Percentiles rank a stretch among this genome's conserved stretches.
Evolutionary conservation across 352 stramenopile genomes (phyloP).

Genomic region (Phytophthora melonis): DNA sequence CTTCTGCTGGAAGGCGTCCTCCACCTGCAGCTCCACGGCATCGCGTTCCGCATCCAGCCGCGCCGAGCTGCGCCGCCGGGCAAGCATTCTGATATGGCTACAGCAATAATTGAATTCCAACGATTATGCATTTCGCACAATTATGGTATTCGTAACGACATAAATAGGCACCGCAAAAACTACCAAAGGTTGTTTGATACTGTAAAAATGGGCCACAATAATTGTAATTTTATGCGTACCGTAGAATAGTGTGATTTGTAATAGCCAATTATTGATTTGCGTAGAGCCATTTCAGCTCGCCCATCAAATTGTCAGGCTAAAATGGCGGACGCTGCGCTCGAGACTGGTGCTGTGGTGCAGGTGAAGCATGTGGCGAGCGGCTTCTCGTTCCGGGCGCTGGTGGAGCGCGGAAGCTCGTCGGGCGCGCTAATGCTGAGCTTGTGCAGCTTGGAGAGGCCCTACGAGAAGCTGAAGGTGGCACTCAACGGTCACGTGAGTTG

Average conservation of each 20-base stretch:
- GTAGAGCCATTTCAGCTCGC: conserved; percentile 16
- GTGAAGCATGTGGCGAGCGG: conserved; percentile 52
- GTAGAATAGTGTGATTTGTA: no score
- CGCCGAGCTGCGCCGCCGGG: conserved; percentile 44
- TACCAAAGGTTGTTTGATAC: no score
- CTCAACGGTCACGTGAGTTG: conserved; percentile 73
- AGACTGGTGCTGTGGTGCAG: conserved; percentile 72
- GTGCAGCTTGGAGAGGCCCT: conserved; percentile 68
- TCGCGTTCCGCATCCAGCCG: conserved; percentile 59
- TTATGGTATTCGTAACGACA: not conserved
- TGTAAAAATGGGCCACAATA: no score
- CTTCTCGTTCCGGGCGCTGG: conserved; percentile 57
- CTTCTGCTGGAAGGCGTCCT: conserved; percentile 44
- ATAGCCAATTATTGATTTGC: no score
- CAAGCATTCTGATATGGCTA: conserved; percentile 37
- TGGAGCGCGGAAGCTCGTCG: conserved; percentile 51
- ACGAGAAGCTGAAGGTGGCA: conserved; percentile 83
- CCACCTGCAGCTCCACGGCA: conserved; percentile 57
- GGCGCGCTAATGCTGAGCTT: conserved; percentile 53
- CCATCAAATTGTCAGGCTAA: conserved; percentile 14
- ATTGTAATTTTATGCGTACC: no score
- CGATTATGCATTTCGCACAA: not conserved
- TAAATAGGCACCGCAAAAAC: not conserved
- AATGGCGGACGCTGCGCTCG: conserved; percentile 28
- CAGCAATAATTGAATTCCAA: not conserved